Evolutionary conservation across 2,329 filamentous ascomycete genomes (phyloP), one percentile per base, ranked within the genome.

Genomic region (Reticulascus tulasneorum): DNA sequence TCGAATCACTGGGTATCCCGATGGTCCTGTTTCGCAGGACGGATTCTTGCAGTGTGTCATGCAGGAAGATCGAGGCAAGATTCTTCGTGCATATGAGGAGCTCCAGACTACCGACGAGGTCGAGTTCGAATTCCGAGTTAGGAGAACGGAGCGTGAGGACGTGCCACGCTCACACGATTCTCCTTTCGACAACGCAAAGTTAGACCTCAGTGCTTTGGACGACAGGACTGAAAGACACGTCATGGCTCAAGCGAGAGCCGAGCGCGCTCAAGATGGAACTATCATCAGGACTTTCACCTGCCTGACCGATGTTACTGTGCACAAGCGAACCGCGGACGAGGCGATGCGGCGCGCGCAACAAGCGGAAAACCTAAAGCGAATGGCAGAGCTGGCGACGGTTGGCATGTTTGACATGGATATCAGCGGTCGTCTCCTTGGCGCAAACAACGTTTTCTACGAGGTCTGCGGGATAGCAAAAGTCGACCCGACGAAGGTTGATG

Each of bases 391-490:
- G 33, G 71, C 71, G 5, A 73, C 71, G 0, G 71, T 75, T 9
- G 71, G 71, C 34, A 69, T 75, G 66, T 75, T 72, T 45, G 70
- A 73, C 32, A 70, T 74, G 56, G 64, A 69, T 38, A 56, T 67
- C n/a, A 61, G 69, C 17, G 71, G 71, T 10, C 63, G 64, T 4
- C 52, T 75, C 7, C 52, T 73, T 4, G 66, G 67, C 17, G 71
- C 70, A 7, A 76, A 76, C 47, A 70, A 71, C 13, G 60, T 71
- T 10, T 76, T 75, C 46, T 74, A 66, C 51, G 67, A 73, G 40
- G 62, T 75, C 53, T 73, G 66, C 27, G 70, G 70, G 4, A 44
- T 75, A n/a, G 51, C 62, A 12, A 67, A 65, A 35, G 60, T 63
- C 10, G 66, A 71, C 29, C 54, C 61, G 7, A 47, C 51, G 13